Evolutionary conservation across 768 basidiomycete species (phyloP).

Genomic region (Cytidiella melzeri): DNA sequence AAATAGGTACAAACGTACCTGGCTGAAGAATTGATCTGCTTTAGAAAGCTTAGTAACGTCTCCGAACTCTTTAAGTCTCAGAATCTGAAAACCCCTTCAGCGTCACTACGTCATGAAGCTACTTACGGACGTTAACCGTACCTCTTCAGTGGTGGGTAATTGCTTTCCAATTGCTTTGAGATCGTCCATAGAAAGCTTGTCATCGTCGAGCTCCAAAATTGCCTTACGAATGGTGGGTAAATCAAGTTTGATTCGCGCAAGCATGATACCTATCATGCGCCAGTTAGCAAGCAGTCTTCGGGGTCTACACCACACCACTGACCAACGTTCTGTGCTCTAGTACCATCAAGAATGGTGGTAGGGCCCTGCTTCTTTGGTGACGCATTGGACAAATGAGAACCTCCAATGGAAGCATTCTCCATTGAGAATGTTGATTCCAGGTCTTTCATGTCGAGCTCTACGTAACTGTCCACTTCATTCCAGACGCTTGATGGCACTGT

Average conservation of each 20-base stretch:
- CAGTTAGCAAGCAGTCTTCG: conserved; percentile 8
- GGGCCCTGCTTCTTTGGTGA: conserved; percentile 51
- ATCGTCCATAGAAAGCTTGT: conserved; percentile 62
- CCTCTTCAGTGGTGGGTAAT: conserved; percentile 80
- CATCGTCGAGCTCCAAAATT: conserved; percentile 67
- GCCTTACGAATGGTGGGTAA: conserved; percentile 64
- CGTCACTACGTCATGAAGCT: too few species aligned
- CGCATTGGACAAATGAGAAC: conserved; percentile 34
- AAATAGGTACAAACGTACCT: conserved; percentile 38
- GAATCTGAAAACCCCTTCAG: conserved; percentile 35
- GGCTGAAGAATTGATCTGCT: conserved; percentile 76
- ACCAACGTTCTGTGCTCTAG: conserved; percentile 82
- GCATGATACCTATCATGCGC: conserved; percentile 63
- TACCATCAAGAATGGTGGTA: conserved; percentile 72
- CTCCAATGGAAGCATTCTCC: conserved; percentile 37
- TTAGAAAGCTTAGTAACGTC: conserved; percentile 72
- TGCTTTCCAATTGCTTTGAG: conserved; percentile 70
- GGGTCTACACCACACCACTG: conserved; percentile 15
- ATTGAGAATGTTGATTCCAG: conserved; percentile 70
- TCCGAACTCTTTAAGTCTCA: conserved; percentile 61
- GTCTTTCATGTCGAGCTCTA: conserved; percentile 57
- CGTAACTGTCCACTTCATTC: conserved; percentile 43
- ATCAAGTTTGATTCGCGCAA: conserved; percentile 65
- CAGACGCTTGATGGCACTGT: conserved; percentile 56
- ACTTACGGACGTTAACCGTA: too few species aligned